Evolutionary conservation across 176 grass and related monocot genomes (phyloP), one percentile per base, ranked within the genome.

Genomic region (Eleusine indica): DNA sequence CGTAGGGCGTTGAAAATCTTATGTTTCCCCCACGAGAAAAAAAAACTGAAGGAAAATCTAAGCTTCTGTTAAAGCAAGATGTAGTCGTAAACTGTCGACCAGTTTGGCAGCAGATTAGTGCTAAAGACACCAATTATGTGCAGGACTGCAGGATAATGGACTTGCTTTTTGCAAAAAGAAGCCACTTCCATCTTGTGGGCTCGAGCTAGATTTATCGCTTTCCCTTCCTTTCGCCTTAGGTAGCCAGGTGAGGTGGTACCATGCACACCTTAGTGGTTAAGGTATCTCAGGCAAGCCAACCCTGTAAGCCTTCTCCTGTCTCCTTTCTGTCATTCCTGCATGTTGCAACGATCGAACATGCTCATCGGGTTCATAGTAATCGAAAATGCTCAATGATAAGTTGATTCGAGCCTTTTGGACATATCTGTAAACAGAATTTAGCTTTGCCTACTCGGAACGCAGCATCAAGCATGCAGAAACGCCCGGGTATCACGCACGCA

Each of bases 181-280:
- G 3, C 63, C 25, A 6, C 75, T 80, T 87, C 63, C 57, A 65
- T 81, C 46, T 54, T 49, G 89, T 84, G 75, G 80, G 35, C 28
- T 56, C 57, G 62, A 7, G 61, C 44, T 83, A 53, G 69, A 75
- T 37, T 58, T 81, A 11, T 58, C 2, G 14, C 44, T 66, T 86
- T 82, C 30, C 73, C n/a, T 52, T 43, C 11, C 44, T 35, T 57
- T 46, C 43, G 7, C 68, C 73, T 18, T 57, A 19, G 54, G 71
- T 66, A 43, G 73, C 71, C 42, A 63, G 65, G 65, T 41, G 65
- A 70, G 72, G 47, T 85, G 42, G 80, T 87, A 29, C 74, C 74
- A 76, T 52, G 79, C 41, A 66, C 63, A 75, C 75, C 89, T 87
- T 90, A 84, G 62, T 70, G 84, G 84, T 83, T 90, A 87, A 84